Conservation (phyloP, 176 grass and related monocot species). For the Carex kokanica region DNA sequence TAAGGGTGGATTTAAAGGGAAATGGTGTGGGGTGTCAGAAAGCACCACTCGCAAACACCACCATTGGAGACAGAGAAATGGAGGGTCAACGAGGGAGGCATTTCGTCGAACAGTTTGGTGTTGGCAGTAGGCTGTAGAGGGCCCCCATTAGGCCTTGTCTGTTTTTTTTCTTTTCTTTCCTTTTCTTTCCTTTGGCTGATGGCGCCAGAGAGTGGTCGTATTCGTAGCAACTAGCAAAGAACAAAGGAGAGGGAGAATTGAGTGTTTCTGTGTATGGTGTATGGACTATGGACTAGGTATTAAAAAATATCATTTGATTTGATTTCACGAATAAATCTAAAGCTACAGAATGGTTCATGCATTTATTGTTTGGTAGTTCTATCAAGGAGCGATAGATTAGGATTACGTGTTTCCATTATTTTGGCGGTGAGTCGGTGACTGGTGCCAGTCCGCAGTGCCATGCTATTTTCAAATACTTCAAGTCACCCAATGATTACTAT, state of each 20-base stretch:
- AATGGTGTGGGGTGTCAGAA: slow-evolving; percentile 8
- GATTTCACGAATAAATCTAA: neutral
- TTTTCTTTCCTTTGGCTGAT: slow-evolving; percentile 22
- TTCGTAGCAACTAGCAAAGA: neutral
- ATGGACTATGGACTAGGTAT: neutral
- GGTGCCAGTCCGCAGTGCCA: neutral
- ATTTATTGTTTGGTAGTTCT: neutral
- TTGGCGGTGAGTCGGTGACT: slow-evolving; percentile 9
- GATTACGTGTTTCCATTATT: neutral
- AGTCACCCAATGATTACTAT: neutral
- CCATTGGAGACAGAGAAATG: slow-evolving; percentile 10
- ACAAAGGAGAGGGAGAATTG: neutral
- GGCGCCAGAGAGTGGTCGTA: slow-evolving; percentile 15
- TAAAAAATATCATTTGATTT: neutral
- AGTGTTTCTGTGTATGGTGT: neutral
- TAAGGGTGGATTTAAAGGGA: neutral
- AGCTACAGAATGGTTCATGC: neutral
- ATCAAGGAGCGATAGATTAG: neutral
- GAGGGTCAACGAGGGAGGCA: slow-evolving; percentile 20
- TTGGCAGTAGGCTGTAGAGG: neutral
- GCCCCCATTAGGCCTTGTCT: neutral
- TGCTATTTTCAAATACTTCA: neutral
- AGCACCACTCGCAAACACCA: slow-evolving; percentile 1
- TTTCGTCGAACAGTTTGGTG: slow-evolving; percentile 42
- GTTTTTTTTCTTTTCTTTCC: neutral